Evolutionary conservation across 2,329 filamentous ascomycete genomes (phyloP).

Genomic region (Paecilomyces formosus): DNA sequence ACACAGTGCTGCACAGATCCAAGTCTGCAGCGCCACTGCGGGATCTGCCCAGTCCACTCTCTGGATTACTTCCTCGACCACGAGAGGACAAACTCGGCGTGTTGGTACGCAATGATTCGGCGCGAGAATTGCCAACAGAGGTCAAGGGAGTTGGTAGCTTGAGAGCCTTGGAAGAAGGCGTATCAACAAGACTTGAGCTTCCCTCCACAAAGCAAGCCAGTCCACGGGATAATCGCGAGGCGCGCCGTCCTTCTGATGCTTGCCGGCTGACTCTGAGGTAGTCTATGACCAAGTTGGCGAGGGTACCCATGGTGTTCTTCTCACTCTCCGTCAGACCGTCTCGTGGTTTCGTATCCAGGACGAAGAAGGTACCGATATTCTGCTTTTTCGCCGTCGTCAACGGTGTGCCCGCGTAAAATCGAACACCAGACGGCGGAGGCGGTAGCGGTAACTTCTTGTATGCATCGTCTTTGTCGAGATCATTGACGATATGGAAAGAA

Average conservation of each 20-base stretch:
- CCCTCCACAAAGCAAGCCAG: constrained; percentile 50
- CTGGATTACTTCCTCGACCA: constrained; percentile 5
- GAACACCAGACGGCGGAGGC: constrained; percentile 22
- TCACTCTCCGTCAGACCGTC: constrained; percentile 33
- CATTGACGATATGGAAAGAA: constrained; percentile 28
- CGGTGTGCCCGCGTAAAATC: constrained; percentile 54
- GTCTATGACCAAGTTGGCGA: constrained; percentile 51
- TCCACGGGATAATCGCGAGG: constrained; percentile 48
- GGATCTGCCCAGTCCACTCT: constrained; percentile 12
- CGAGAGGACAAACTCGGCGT: background rate
- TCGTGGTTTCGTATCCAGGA: constrained; percentile 52
- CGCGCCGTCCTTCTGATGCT: constrained; percentile 45
- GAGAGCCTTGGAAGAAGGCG: constrained; percentile 14
- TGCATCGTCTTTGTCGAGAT: constrained; percentile 30
- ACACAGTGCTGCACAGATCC: constrained; percentile 18
- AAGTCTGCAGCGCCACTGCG: constrained; percentile 16
- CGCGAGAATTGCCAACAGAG: background rate
- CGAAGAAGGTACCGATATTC: constrained; percentile 54
- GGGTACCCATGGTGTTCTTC: constrained; percentile 48
- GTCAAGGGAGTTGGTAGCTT: constrained; percentile 5
- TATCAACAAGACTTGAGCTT: constrained; percentile 34
- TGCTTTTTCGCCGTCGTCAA: constrained; percentile 51
- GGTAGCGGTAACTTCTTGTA: constrained; percentile 33
- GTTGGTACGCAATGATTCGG: background rate
- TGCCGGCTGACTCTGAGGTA: constrained; percentile 52